Evolutionary conservation across 306 rosid genomes (phyloP), one percentile per base, ranked within the genome.

Genomic region (Trifolium repens): DNA sequence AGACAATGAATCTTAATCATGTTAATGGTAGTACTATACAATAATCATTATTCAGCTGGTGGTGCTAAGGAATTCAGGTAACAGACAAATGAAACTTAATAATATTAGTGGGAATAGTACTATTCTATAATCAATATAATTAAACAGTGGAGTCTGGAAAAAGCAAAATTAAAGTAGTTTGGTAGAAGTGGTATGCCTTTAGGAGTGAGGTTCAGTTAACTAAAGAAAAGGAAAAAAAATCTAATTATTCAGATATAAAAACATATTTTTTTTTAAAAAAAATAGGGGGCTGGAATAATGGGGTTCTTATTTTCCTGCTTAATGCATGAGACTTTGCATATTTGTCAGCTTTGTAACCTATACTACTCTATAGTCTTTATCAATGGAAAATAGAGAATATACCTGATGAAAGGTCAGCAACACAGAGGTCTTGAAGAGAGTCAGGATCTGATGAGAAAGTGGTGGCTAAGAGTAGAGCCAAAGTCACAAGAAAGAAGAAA

Each of bases 371-470:
- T 27, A 37, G 19, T 64, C 27, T 63, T 37, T 67, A 67, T 14
- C 40, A 69, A 69, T 27, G n/a, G 3, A 15, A n/a, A 35, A 15
- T 39, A 77, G 30, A 58, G n/a, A 5, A 92, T 11, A 9, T 81
- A 92, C 97, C 91, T 2, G 96, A 85, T 49, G 73, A 2, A 73
- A 82, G 88, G 86, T 90, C 89, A 13, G 97, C 97, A 7, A 90
- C 91, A 35, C 97, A 92, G 1, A 91, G 80, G 69, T 92, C 97
- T 83, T 92, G 97, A 82, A 92, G 93, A 74, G 43, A 7, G 86
- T 90, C 97, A 37, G 89, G 87, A 81, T 92, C 97, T 78, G 96
- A 89, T 24, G 83, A 61, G 44, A 40, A 50, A 73, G 84, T 79
- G 17, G 69, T 54, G 58, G 81, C 73, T 5, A 79, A 40, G 57